These are phyloP conservation scores for Selenicereus undatus DNA, from an alignment of 148 eudicot genomes.

Conservation along the genomic window DNA sequence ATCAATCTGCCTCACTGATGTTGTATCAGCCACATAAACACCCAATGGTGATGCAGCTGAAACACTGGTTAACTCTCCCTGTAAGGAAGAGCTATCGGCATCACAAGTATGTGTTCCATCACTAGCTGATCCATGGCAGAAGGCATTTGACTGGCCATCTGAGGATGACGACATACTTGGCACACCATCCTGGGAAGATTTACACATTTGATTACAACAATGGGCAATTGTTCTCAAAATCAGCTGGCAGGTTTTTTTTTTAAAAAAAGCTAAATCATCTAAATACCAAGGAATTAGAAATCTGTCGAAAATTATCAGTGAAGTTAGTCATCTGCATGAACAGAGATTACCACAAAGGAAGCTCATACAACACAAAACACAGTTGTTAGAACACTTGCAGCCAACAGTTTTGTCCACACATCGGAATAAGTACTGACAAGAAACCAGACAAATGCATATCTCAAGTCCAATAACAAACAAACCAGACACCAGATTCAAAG, in stretches of 20 bases:
- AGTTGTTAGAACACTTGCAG: not conserved
- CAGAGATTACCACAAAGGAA: not conserved
- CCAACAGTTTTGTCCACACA: not conserved
- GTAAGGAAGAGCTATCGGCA: conserved; percentile 37
- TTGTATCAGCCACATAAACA: conserved; percentile 17
- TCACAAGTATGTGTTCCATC: conserved; percentile 37
- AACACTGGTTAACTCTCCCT: conserved; percentile 26
- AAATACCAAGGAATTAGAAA: conserved; percentile 3
- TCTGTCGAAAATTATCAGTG: not conserved
- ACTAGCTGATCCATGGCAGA: conserved; percentile 35
- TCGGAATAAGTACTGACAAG: not conserved
- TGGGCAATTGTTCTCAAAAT: not conserved
- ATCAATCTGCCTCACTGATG: conserved; percentile 19
- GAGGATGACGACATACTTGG: conserved; percentile 53
- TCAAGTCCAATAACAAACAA: not conserved
- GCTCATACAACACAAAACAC: not conserved
- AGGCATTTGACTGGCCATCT: conserved; percentile 34
- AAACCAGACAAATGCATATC: not conserved
- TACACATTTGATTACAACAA: not conserved
- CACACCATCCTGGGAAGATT: conserved; percentile 45
- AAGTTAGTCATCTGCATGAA: not conserved
- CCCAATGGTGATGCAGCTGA: conserved; percentile 21
- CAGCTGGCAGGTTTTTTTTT: not conserved
- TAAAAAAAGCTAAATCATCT: conserved; percentile 5
- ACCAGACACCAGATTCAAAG: not conserved